These are phyloP conservation scores for Pseudogymnoascus sp. DNA, from an alignment of 2,329 filamentous ascomycete genomes.

Conservation along the genomic window DNA sequence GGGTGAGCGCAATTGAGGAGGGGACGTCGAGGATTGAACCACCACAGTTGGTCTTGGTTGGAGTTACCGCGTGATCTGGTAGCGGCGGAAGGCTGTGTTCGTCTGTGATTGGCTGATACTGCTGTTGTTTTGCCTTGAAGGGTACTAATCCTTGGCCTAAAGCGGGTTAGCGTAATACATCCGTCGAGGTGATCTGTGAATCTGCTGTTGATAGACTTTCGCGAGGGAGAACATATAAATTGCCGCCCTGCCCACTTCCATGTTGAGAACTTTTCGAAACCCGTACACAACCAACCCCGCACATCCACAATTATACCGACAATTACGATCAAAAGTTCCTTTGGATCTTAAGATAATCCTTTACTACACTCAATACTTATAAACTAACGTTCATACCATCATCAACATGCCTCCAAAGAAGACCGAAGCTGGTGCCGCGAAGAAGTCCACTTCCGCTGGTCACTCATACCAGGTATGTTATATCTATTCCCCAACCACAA, in stretches of 20 bases:
- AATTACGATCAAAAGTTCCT: slow-evolving; percentile 1
- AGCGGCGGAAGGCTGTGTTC: slow-evolving; percentile 9
- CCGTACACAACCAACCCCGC: slow-evolving; percentile 11
- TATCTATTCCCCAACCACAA: background rate
- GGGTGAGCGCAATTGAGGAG: slow-evolving; percentile 9
- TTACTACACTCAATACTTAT: slow-evolving; percentile 1
- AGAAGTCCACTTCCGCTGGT: slow-evolving; percentile 14
- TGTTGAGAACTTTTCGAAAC: slow-evolving; percentile 12
- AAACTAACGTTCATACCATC: background rate
- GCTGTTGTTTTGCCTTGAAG: background rate
- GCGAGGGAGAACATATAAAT: slow-evolving; percentile 9
- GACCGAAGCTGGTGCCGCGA: slow-evolving; percentile 12
- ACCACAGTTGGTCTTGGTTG: slow-evolving; percentile 1
- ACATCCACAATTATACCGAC: slow-evolving; percentile 10
- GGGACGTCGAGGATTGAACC: slow-evolving; percentile 7
- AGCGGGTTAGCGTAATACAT: background rate
- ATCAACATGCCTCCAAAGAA: slow-evolving; percentile 16
- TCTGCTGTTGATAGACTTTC: slow-evolving; percentile 11
- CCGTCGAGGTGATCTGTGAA: slow-evolving; percentile 7
- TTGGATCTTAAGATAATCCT: slow-evolving; percentile 2
- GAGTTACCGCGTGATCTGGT: slow-evolving; percentile 11
- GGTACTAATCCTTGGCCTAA: background rate
- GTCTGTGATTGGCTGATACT: background rate
- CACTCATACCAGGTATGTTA: slow-evolving; percentile 15
- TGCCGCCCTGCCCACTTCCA: slow-evolving; percentile 5